Evolutionary conservation across 2,329 filamentous ascomycete species (phyloP).

Genomic region (Fusarium circinatum): DNA sequence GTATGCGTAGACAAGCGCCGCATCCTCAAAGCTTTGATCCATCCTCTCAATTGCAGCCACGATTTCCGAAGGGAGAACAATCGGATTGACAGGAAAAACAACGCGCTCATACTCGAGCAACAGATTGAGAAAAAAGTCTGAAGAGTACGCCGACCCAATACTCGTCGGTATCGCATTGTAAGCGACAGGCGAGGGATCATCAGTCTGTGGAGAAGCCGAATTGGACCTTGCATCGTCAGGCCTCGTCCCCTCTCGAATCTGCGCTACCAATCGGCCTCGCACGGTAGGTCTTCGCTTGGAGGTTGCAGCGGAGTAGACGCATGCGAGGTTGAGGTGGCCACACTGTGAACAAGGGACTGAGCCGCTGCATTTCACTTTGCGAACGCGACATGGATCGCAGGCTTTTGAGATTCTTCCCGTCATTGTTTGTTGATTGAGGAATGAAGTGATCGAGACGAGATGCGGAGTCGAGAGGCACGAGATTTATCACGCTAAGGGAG

Average conservation of each 20-base stretch:
- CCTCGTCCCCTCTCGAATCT: conserved; percentile 45
- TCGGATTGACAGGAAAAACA: conserved; percentile 52
- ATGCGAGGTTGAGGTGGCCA: conserved; percentile 48
- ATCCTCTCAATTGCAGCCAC: conserved; percentile 47
- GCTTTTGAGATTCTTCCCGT: conserved; percentile 40
- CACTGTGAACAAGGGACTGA: conserved; percentile 50
- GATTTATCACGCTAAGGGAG: neutral
- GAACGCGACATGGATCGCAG: conserved; percentile 52
- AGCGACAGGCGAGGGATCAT: conserved; percentile 6
- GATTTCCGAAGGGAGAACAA: conserved; percentile 48
- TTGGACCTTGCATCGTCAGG: conserved; percentile 29
- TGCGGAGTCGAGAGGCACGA: conserved; percentile 1
- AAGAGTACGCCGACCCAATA: conserved; percentile 32
- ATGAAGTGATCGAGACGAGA: neutral
- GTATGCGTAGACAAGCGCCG: conserved; percentile 50
- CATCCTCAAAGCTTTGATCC: conserved; percentile 48
- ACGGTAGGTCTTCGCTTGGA: conserved; percentile 50
- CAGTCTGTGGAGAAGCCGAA: conserved; percentile 18
- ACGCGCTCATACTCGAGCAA: conserved; percentile 49
- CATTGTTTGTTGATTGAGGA: neutral
- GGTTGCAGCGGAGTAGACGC: conserved; percentile 48
- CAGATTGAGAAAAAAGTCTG: conserved; percentile 49
- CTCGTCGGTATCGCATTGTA: conserved; percentile 10
- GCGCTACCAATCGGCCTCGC: conserved; percentile 49
- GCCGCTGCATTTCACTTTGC: conserved; percentile 52